Percentiles rank a stretch among this genome's conserved stretches.
phyloP scores from a whole-genome alignment of 495 filamentous ascomycete species.

The Tirmania nivea region DNA sequence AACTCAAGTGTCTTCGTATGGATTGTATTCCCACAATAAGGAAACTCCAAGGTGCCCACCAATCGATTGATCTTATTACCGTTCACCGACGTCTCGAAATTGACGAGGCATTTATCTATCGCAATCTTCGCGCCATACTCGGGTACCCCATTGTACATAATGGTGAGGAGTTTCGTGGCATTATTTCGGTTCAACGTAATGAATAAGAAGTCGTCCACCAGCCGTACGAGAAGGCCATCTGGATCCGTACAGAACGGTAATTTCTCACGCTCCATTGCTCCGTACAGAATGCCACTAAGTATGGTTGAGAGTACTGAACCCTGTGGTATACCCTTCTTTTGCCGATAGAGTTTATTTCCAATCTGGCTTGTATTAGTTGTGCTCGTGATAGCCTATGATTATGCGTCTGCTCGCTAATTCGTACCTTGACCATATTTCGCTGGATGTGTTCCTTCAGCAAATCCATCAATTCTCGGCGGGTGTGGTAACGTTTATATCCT shows the following conservation, averaged over 20 bases:
- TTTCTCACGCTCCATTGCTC: slow-evolving; percentile 48
- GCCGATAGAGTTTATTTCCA: slow-evolving; percentile 72
- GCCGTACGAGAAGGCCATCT: slow-evolving; percentile 47
- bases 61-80: slow-evolving; percentile 32
- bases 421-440: slow-evolving; percentile 50
- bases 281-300: slow-evolving; percentile 90
- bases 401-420: not conserved
- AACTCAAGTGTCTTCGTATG: slow-evolving; percentile 59
- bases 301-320: slow-evolving; percentile 69
- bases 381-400: not conserved
- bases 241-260: slow-evolving; percentile 39
- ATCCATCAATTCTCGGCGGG: slow-evolving; percentile 31
- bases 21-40: slow-evolving; percentile 70
- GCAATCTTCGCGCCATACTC: slow-evolving; percentile 65
- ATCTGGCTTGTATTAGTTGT: slow-evolving; percentile 22
- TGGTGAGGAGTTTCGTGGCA: slow-evolving; percentile 46
- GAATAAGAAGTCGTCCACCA: slow-evolving; percentile 84
- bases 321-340: slow-evolving; percentile 78
- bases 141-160: slow-evolving; percentile 58
- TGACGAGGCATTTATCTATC: slow-evolving; percentile 57
- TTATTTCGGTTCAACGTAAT: slow-evolving; percentile 46
- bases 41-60: slow-evolving; percentile 35
- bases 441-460: slow-evolving; percentile 57
- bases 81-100: slow-evolving; percentile 48
- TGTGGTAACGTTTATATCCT: not conserved